Percentiles rank a stretch among this genome's conserved stretches.
Evolutionary conservation across 148 eudicot species (phyloP).

Genomic region (Fagopyrum tataricum): DNA sequence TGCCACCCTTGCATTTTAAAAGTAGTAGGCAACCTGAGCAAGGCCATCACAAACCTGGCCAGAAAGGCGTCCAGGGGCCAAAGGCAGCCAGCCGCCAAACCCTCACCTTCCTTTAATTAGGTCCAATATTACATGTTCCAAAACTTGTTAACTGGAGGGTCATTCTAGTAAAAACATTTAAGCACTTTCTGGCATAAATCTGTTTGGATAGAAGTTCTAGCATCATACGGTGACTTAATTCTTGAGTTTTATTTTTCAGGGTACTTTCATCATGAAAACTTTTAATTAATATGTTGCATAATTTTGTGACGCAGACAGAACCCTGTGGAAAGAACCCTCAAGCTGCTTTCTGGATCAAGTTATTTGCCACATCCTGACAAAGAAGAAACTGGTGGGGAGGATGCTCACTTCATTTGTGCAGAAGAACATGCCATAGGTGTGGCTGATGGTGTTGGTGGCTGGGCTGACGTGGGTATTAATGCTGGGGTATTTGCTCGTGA

Average conservation of each 20-base stretch:
- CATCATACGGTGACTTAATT: neutral
- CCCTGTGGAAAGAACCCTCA: slow-evolving; percentile 31
- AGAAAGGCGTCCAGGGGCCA: too few relatives aligned
- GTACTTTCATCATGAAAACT: neutral
- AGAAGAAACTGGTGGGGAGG: slow-evolving; percentile 81
- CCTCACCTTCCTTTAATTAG: too few relatives aligned
- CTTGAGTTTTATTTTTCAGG: neutral
- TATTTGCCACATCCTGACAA: slow-evolving; percentile 74
- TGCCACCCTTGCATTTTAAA: neutral
- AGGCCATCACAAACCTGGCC: too few relatives aligned
- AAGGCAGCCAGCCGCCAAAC: too few relatives aligned
- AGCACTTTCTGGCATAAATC: neutral
- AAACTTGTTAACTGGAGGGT: neutral
- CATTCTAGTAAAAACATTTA: neutral
- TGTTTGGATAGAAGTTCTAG: neutral
- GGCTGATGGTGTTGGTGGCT: slow-evolving; percentile 78
- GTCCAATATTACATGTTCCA: too few relatives aligned
- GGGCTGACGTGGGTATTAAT: slow-evolving; percentile 66
- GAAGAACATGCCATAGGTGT: slow-evolving; percentile 65
- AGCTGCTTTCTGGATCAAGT: slow-evolving; percentile 56
- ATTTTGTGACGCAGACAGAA: slow-evolving; percentile 30
- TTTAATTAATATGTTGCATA: neutral
- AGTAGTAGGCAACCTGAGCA: neutral
- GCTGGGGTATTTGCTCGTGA: slow-evolving; percentile 62
- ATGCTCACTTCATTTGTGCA: slow-evolving; percentile 61